Evolutionary conservation across 345 rosid genomes (phyloP).

Genomic region (Salix brachista): DNA sequence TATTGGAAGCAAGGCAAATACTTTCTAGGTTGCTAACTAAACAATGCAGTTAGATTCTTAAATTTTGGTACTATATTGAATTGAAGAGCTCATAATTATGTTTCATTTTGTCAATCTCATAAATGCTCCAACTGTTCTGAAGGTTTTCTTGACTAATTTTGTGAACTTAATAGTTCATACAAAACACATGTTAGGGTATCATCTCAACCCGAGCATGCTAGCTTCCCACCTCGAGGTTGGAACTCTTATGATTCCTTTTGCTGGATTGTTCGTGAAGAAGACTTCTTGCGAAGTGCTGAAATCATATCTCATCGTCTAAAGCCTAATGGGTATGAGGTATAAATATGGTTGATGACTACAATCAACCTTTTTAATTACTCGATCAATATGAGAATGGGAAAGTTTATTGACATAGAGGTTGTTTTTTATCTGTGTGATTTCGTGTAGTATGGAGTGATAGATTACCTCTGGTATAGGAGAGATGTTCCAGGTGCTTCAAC

Average conservation of each 20-base stretch:
- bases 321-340: constrained; percentile 72
- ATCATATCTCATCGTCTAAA: constrained; percentile 55
- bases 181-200: constrained; percentile 28
- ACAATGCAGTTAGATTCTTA: background rate
- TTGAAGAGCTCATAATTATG: background rate
- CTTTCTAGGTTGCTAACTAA: background rate
- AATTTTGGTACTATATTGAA: background rate
- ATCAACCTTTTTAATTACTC: background rate
- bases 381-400: background rate
- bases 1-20: background rate
- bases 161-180: background rate
- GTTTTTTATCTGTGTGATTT: background rate
- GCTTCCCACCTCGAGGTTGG: constrained; percentile 94
- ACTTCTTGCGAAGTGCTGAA: constrained; percentile 70
- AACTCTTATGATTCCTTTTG: constrained; percentile 89
- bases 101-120: background rate
- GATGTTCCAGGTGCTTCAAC: constrained; percentile 67
- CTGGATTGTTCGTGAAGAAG: constrained; percentile 84
- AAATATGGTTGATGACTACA: constrained; percentile 1
- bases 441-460: constrained; percentile 81
- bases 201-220: constrained; percentile 38
- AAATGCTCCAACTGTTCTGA: background rate
- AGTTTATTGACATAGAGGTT: background rate
- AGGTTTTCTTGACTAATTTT: background rate
- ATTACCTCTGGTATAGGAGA: constrained; percentile 91